Conservation (phyloP, 345 rosid species). For the Capsella bursapastoris region DNA sequence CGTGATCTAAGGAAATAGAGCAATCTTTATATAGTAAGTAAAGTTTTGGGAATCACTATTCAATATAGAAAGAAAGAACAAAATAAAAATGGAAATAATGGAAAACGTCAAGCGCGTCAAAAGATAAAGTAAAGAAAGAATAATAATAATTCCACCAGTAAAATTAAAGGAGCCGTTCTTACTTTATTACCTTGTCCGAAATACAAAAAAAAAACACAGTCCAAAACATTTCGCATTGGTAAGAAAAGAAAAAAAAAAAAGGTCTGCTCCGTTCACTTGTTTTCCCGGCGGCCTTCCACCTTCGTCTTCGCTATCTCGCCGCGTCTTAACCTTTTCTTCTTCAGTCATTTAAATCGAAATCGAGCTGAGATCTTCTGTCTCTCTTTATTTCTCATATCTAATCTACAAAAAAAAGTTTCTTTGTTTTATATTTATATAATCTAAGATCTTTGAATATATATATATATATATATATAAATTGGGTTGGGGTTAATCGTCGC, state of each 20-base stretch:
- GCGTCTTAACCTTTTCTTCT: conserved; percentile 11
- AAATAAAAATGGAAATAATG: background rate
- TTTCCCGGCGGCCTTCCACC: conserved; percentile 29
- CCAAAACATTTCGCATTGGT: background rate
- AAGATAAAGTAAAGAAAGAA: background rate
- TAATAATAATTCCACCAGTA: no score
- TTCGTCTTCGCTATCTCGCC: conserved; percentile 22
- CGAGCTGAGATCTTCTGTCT: conserved; percentile 12
- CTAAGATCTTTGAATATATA: conserved; percentile 25
- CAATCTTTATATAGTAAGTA: conserved; percentile 6
- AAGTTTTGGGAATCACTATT: background rate
- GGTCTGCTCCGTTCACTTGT: conserved; percentile 13
- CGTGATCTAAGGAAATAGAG: background rate
- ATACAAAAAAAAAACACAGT: conserved; percentile 20
- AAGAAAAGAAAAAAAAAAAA: background rate
- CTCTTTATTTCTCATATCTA: conserved; percentile 2
- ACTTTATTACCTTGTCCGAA: conserved; percentile 34
- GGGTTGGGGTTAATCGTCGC: conserved; percentile 10
- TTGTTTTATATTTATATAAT: background rate
- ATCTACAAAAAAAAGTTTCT: background rate
- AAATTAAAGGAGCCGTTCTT: background rate
- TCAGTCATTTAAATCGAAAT: conserved; percentile 5
- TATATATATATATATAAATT: background rate
- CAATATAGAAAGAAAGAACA: background rate
- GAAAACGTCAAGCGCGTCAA: conserved; percentile 18